Conservation (phyloP, 106 monocot genomes). For the Apostasia shenzhenica region DNA sequence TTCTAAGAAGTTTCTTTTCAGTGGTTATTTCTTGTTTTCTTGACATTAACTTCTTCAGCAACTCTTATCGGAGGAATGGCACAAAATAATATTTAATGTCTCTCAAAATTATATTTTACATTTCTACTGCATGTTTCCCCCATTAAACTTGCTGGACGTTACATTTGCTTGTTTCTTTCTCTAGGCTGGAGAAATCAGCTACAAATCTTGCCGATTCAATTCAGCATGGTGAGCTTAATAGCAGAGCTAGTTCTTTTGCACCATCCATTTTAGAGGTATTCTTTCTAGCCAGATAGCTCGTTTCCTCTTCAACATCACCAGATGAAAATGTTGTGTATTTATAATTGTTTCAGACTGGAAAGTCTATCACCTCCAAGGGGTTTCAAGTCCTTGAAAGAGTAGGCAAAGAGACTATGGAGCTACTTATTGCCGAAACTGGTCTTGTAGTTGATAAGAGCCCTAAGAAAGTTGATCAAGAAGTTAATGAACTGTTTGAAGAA, state of each 20-base stretch:
- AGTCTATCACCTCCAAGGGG: slow-evolving; percentile 69
- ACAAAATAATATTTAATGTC: not conserved
- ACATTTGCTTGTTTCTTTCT: not conserved
- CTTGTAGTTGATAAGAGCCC: slow-evolving; percentile 51
- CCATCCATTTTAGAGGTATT: slow-evolving; percentile 84
- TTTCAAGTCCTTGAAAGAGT: slow-evolving; percentile 83
- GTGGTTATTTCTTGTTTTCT: not conserved
- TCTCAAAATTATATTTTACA: not conserved
- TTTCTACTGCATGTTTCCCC: not conserved
- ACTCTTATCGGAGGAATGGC: not conserved
- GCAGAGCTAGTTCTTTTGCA: slow-evolving; percentile 40
- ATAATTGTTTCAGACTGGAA: slow-evolving; percentile 44
- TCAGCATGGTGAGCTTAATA: slow-evolving; percentile 58
- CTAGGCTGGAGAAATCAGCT: slow-evolving; percentile 80
- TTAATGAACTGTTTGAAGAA: slow-evolving; percentile 70
- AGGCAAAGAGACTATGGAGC: slow-evolving; percentile 88
- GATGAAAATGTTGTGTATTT: not conserved
- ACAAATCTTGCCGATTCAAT: slow-evolving; percentile 66
- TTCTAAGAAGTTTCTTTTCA: not conserved
- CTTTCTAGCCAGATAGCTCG: not conserved
- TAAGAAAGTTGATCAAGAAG: slow-evolving; percentile 20
- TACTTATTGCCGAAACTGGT: slow-evolving; percentile 77
- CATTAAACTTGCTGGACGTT: not conserved
- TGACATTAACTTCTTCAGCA: not conserved
- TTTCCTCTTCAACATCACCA: not conserved